Evolutionary conservation across 495 filamentous ascomycete species (phyloP).

Genomic region (Bacidia rubella): DNA sequence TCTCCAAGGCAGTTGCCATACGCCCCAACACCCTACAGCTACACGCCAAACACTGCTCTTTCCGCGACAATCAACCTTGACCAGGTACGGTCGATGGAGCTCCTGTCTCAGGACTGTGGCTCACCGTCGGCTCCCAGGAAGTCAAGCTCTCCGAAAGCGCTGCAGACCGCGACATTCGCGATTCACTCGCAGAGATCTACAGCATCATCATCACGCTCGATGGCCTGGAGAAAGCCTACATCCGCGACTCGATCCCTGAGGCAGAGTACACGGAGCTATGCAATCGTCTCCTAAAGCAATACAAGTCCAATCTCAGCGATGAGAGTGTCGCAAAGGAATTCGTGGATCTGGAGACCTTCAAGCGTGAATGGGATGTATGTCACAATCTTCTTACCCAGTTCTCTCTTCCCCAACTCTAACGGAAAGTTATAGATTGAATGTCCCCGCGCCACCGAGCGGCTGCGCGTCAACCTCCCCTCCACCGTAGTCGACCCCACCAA

Average conservation of each 20-base stretch:
- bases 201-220: slow-evolving; percentile 94
- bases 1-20: slow-evolving; percentile 39
- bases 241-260: slow-evolving; percentile 88
- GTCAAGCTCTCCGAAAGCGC: slow-evolving; percentile 78
- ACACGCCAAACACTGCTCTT: slow-evolving; percentile 63
- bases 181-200: slow-evolving; percentile 93
- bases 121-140: slow-evolving; percentile 42
- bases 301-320: slow-evolving; percentile 82
- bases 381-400: background rate
- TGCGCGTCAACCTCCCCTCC: slow-evolving; percentile 73
- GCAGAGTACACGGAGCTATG: slow-evolving; percentile 92
- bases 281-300: slow-evolving; percentile 84
- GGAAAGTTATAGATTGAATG: slow-evolving; percentile 60
- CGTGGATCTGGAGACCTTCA: slow-evolving; percentile 84
- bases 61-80: slow-evolving; percentile 87
- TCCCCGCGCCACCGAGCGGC: slow-evolving; percentile 80
- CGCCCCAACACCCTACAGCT: slow-evolving; percentile 83
- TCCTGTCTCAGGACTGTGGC: background rate
- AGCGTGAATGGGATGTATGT: slow-evolving; percentile 77
- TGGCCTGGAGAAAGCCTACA: slow-evolving; percentile 89
- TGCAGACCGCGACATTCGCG: slow-evolving; percentile 82
- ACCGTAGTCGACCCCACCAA: slow-evolving; percentile 39
- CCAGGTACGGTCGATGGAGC: slow-evolving; percentile 41
- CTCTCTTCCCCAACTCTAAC: background rate
- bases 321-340: slow-evolving; percentile 74